Base-by-base conservation (phyloP, 83 land plant genomes). In the Diphasiastrum complanatum region DNA sequence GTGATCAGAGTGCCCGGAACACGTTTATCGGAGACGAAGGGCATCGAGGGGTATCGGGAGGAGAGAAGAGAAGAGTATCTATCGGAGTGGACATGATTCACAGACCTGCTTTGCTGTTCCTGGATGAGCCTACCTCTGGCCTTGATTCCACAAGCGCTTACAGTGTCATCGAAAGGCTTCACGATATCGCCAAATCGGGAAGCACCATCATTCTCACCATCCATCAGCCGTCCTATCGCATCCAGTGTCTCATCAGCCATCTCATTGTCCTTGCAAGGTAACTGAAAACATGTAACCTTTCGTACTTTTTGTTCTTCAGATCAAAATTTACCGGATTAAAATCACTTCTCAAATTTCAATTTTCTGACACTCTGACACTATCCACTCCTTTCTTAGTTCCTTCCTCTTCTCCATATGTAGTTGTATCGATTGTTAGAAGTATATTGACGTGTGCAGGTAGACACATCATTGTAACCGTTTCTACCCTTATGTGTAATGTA, bases 81-180 rank as follows among this genome's bases (percentile, higher is more conserved):
- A 81, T 81, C 1, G 84, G 81, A 1, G 73, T 81, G 1, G 78
- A 81, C 66, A 77, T 81, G 3, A 77, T 81, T 47, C 84, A 81
- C 33, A 81, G 78, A 11, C 84, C 84, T 5, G 37, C 75, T 0
- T 25, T 81, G 0, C 78, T 81, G 19, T 81, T 81, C 60, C 66
- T 81, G 19, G 84, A 81, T 23, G 84, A 81, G 54, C 84, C 84
- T 1, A 81, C 84, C 2, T 81, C 84, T 4, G 84, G 84, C 2
- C 63, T 81, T 10, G 84, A 81, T 69, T 81, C 84, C 14, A 77
- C 78, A 51, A 81, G 84, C 32, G 84, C 84, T 6, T 57, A 70
- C 46, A 78, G 75, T 24, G 85, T 78, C 18, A 66, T 82, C 18
- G 79, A 82, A 20, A 72, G 53, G 60, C 79, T 82, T 24, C 81